Percentiles rank a stretch among this genome's conserved stretches.
Conservation (phyloP, 2,329 filamentous ascomycete genomes). For the Neodidymelliopsis sp. region DNA sequence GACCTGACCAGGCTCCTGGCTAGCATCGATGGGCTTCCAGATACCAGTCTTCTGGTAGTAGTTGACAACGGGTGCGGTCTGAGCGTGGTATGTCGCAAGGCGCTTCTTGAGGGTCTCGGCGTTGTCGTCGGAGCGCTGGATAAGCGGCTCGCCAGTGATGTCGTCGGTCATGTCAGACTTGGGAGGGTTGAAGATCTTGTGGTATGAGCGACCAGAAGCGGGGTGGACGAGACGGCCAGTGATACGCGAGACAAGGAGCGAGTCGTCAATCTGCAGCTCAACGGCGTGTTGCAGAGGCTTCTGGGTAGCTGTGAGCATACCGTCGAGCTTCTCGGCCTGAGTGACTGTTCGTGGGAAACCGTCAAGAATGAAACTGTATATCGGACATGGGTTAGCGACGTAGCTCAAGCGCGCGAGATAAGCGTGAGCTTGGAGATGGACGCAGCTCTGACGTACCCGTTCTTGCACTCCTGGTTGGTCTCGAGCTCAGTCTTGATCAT, state of each 20-base stretch:
- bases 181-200: conserved; percentile 98
- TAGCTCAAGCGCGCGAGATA: not conserved
- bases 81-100: conserved; percentile 88
- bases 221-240: conserved; percentile 96
- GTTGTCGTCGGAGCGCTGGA: conserved; percentile 97
- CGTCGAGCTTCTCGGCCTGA: conserved; percentile 92
- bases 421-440: not conserved
- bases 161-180: conserved; percentile 95
- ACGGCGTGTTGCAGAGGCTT: conserved; percentile 93
- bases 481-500: conserved; percentile 99
- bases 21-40: conserved; percentile 94
- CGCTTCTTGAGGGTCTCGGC: conserved; percentile 95
- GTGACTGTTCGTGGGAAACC: conserved; percentile 97
- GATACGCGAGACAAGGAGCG: conserved; percentile 91
- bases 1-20: conserved; percentile 92
- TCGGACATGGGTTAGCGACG: not conserved
- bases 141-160: conserved; percentile 92
- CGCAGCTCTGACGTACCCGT: conserved; percentile 70
- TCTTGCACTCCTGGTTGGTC: conserved; percentile 93
- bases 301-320: conserved; percentile 80
- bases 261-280: conserved; percentile 96
- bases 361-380: conserved; percentile 90
- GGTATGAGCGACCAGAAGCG: conserved; percentile 94
- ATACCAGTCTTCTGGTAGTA: conserved; percentile 99
- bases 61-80: conserved; percentile 89